Base-by-base conservation (phyloP, 1,139 yeast genomes). In the Chernovozyma aurita region DNA sequence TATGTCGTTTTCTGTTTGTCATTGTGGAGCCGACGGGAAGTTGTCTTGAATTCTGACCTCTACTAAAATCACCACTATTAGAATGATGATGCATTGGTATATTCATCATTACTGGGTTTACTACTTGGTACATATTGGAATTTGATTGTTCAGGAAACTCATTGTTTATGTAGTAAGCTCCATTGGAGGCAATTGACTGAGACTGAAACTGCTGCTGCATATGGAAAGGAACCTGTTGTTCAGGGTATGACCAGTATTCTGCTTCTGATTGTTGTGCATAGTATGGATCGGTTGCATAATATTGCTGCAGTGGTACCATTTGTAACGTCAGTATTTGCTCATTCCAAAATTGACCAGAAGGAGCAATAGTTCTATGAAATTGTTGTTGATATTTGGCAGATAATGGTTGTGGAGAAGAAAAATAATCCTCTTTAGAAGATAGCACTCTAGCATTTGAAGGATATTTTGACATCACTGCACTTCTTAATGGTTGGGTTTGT, bases 401-500 rank as follows among this genome's bases (percentile, higher is more conserved):
- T 20, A 36, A 28, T 29, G 45, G 43, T 20, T 34, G 52, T 14
- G 40, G 49, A 9, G 36, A 43, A 11, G 53, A 53, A 34, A 48
- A 53, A 38, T 43, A 52, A 21, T 52, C 59, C 6, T 57, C 60
- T 18, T 37, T 35, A 14, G 52, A 32, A 13, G 48, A 40, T 27
- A 28, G 18, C 12, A 36, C 21, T 17, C 36, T 24, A 7, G 29
- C 18, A 28, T 18, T 21, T 3, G 35, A 21, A 4, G 30, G 30
- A 26, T 18, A 32, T 17, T 49, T 48, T 20, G 45, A 45, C 33
- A 47, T 34, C 1, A 18, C 21, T 7, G 30, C 33, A 18, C 57
- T 49, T 35, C 47, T 49, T 24, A 63, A 50, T 1, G 75, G 73
- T 29, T 64, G 65, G 0, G 78, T 64, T 44, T 73, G 78, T 42